Evolutionary conservation across 23 red algal genomes (phyloP).

Genomic region (Gracilaria gracilis): DNA sequence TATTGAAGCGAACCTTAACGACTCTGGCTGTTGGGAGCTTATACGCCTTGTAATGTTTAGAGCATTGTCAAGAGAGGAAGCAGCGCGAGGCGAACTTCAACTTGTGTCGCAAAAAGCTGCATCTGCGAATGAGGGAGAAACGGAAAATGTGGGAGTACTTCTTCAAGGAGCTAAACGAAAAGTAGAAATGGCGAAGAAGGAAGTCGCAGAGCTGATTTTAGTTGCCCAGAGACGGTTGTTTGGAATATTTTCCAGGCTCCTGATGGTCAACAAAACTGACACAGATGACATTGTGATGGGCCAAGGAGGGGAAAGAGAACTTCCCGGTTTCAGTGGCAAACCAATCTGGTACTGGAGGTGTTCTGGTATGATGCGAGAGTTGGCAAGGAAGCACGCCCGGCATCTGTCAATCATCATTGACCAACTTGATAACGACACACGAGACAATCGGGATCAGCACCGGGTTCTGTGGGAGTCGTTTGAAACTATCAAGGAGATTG

Average conservation of each 20-base stretch:
- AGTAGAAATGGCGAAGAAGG: slow-evolving; percentile 44
- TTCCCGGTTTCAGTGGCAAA: slow-evolving; percentile 60
- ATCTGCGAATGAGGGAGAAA: slow-evolving; percentile 83
- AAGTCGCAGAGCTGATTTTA: slow-evolving; percentile 53
- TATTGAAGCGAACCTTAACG: slow-evolving; percentile 43
- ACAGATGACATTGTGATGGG: slow-evolving; percentile 41
- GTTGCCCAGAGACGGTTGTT: slow-evolving; percentile 54
- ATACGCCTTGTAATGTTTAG: slow-evolving; percentile 70
- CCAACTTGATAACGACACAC: slow-evolving; percentile 52
- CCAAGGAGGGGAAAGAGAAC: slow-evolving; percentile 20
- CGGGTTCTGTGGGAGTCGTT: slow-evolving; percentile 68
- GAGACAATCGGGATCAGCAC: slow-evolving; percentile 58
- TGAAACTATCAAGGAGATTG: slow-evolving; percentile 64
- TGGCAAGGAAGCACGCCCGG: slow-evolving; percentile 58
- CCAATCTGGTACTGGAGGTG: slow-evolving; percentile 68
- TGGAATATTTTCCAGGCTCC: slow-evolving; percentile 30
- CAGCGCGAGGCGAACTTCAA: slow-evolving; percentile 56
- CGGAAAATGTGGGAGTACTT: slow-evolving; percentile 54
- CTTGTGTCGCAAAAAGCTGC: slow-evolving; percentile 67
- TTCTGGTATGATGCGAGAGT: slow-evolving; percentile 68
- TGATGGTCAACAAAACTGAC: slow-evolving; percentile 7
- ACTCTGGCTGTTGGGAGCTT: slow-evolving; percentile 70
- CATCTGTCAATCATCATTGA: slow-evolving; percentile 66
- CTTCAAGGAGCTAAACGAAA: slow-evolving; percentile 63
- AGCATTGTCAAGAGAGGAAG: slow-evolving; percentile 59